Percentiles rank a stretch among this genome's conserved stretches.
phyloP scores from a whole-genome alignment of 495 filamentous ascomycete genomes.

The Penicillium fimorum region DNA sequence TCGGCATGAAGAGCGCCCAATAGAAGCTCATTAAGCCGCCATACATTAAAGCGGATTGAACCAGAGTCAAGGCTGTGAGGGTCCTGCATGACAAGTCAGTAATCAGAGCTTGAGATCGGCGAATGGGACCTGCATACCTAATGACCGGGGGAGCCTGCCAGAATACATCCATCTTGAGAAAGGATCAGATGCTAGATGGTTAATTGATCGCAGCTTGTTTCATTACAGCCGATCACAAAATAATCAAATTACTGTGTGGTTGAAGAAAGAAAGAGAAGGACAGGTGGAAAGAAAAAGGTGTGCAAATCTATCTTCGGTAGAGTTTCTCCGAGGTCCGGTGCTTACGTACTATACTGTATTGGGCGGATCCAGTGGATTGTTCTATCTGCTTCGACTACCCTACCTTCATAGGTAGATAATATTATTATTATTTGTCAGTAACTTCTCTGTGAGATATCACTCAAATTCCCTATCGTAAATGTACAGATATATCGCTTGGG shows the following conservation, averaged over 20 bases:
- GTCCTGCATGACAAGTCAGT: slow-evolving; percentile 54
- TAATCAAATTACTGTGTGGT: slow-evolving; percentile 9
- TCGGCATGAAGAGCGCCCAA: slow-evolving; percentile 57
- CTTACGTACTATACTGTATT: slow-evolving; percentile 3
- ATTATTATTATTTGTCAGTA: not conserved
- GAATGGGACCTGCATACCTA: slow-evolving; percentile 49
- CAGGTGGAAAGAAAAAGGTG: slow-evolving; percentile 26
- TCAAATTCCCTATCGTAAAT: not conserved
- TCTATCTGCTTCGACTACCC: slow-evolving; percentile 2
- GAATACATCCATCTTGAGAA: slow-evolving; percentile 57
- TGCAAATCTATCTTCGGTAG: slow-evolving; percentile 21
- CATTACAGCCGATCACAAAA: slow-evolving; percentile 14
- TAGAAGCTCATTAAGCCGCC: slow-evolving; percentile 54
- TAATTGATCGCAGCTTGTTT: slow-evolving; percentile 14
- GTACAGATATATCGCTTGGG: not conserved
- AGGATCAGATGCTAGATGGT: slow-evolving; percentile 10
- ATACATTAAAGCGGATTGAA: slow-evolving; percentile 59
- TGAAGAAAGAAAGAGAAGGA: slow-evolving; percentile 11
- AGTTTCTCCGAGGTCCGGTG: slow-evolving; percentile 22
- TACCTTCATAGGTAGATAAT: not conserved
- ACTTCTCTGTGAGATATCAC: not conserved
- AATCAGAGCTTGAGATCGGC: slow-evolving; percentile 4
- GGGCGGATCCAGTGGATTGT: not conserved
- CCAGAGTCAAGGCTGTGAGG: slow-evolving; percentile 64
- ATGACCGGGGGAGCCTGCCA: slow-evolving; percentile 69